These are phyloP conservation scores for Catharanthus roseus DNA, from an alignment of 257 asterid genomes.

Conservation along the genomic window DNA sequence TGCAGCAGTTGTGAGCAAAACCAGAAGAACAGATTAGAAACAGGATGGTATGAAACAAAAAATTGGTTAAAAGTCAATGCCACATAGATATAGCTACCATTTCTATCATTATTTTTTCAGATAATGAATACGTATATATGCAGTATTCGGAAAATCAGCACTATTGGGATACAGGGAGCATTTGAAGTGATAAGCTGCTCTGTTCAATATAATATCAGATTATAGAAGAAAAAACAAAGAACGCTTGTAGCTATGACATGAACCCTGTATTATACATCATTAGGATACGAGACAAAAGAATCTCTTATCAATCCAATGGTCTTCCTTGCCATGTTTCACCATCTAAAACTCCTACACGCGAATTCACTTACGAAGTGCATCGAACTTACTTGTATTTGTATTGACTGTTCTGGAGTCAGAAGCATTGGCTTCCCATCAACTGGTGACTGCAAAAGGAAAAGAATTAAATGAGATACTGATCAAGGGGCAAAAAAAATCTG, in stretches of 20 bases:
- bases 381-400: constrained; percentile 77
- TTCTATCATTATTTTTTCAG: background rate
- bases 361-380: background rate
- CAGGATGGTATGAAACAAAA: constrained; percentile 1
- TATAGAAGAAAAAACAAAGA: background rate
- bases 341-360: too few relatives aligned
- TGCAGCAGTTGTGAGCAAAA: constrained; percentile 36
- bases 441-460: constrained; percentile 70
- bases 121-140: background rate
- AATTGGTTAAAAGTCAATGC: background rate
- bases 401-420: constrained; percentile 96
- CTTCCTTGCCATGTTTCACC: background rate
- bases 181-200: background rate
- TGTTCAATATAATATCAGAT: background rate
- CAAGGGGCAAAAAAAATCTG: background rate
- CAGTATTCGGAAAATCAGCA: background rate
- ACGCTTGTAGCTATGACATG: background rate
- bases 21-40: constrained; percentile 8
- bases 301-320: background rate
- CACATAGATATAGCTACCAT: background rate
- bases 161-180: background rate
- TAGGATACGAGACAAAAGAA: background rate
- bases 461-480: background rate
- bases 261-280: background rate
- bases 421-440: constrained; percentile 98